phyloP scores from a whole-genome alignment of 1,139 yeast species.

The Debaryomyces robertsiae region DNA sequence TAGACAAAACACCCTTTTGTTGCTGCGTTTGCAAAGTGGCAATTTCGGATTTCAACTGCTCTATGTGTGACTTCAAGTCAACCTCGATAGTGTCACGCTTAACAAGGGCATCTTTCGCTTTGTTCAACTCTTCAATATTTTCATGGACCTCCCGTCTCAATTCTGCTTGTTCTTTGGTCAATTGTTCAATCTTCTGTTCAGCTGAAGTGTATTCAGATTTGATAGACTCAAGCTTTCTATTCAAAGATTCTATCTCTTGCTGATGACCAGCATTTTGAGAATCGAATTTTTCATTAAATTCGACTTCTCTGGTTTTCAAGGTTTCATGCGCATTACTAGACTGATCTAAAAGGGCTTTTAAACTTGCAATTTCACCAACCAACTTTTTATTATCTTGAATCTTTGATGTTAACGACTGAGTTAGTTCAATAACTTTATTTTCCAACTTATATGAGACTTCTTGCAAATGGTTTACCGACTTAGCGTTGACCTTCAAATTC shows the following conservation, averaged over 20 bases:
- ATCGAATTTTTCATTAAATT: conserved; percentile 50
- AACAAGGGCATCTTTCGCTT: conserved; percentile 61
- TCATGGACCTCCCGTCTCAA: conserved; percentile 64
- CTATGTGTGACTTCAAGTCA: conserved; percentile 68
- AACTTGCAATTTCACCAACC: conserved; percentile 58
- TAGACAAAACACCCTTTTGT: conserved; percentile 22
- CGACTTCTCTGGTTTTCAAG: conserved; percentile 58
- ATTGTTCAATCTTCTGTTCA: conserved; percentile 60
- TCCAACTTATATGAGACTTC: conserved; percentile 93
- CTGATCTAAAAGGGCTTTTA: conserved; percentile 58
- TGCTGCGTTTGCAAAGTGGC: conserved; percentile 50
- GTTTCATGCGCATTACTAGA: conserved; percentile 60
- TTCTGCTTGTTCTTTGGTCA: conserved; percentile 65
- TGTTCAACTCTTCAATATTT: conserved; percentile 62
- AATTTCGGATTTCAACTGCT: conserved; percentile 67
- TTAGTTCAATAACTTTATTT: conserved; percentile 92
- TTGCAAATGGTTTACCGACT: conserved; percentile 84
- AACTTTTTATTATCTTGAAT: conserved; percentile 79
- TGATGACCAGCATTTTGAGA: conserved; percentile 50
- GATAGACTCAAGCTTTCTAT: conserved; percentile 57
- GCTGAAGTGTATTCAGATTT: conserved; percentile 65
- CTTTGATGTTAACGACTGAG: conserved; percentile 77
- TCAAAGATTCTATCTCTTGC: conserved; percentile 53
- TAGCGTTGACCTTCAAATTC: conserved; percentile 76
- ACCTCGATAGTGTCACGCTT: conserved; percentile 69